Base-by-base conservation (phyloP, 306 rosid species). In the Cercis canadensis region DNA sequence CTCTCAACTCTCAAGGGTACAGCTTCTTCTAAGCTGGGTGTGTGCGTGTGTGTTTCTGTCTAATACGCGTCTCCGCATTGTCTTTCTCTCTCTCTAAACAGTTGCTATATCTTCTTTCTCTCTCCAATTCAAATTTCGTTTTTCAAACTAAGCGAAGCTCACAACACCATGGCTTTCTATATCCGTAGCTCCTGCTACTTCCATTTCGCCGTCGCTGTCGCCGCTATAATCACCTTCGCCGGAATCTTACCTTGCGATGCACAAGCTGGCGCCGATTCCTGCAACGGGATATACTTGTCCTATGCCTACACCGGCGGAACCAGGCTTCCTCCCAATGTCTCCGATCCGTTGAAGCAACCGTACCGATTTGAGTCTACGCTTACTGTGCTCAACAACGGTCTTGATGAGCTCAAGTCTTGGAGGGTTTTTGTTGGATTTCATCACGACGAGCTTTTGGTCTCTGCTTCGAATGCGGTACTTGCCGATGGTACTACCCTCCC, bases 401-500 rank as follows among this genome's bases (percentile, higher is more conserved):
- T 56, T 21, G 83, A 85, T 9, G 93, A 87, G 40, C 93, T 95
- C 60, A 86, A 89, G 80, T 85, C 97, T 0, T 95, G 96, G 97
- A 81, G 69, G 65, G 99, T 85, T 57, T 89, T 81, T 72, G 96
- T 95, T 1, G 92, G 90, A 17, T 95, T 95, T 79, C 85, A 77
- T 55, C 87, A 95, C 74, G 34, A 73, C 32, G 97, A 91, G 89
- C 24, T 11, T 33, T 65, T 95, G 62, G 92, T 82, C 66, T 91
- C 97, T 0, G 99, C 99, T 2, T 65, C 89, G 4, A 76, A 83
- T 57, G 96, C 93, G 0, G 84, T 92, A 0, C 73, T 89, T 31
- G 77, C 86, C 2, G 97, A 86, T 51, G 97, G 97, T 24, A 67
- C 69, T 0, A 57, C 43, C 6, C 29, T 85, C 32, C 99, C 97